Conservation (phyloP, 2,329 filamentous ascomycete species). For the Xylariaceae sp. region DNA sequence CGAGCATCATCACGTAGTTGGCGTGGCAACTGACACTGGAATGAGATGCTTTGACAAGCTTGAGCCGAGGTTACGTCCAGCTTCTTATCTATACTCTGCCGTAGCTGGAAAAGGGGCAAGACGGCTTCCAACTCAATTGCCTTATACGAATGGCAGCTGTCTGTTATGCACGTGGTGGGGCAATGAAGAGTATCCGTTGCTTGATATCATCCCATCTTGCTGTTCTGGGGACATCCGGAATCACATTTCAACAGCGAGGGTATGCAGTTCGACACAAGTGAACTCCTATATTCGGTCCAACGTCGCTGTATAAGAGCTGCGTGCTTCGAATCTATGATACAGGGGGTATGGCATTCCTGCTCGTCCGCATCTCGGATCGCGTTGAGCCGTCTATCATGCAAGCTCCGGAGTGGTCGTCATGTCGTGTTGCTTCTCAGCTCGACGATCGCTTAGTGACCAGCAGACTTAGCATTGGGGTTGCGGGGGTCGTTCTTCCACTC, state of each 20-base stretch:
- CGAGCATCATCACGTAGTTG: no score
- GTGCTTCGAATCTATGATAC: slow-evolving; percentile 32
- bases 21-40: no score
- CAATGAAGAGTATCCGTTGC: neutral
- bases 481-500: slow-evolving; percentile 97
- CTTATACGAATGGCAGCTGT: no score
- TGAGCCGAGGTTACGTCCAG: no score
- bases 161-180: no score
- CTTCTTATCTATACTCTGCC: no score
- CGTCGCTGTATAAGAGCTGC: slow-evolving; percentile 21
- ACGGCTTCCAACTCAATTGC: no score
- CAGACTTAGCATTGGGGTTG: slow-evolving; percentile 60
- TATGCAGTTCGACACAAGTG: slow-evolving; percentile 11
- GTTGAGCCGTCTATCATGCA: slow-evolving; percentile 27
- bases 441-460: slow-evolving; percentile 38
- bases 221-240: no score
- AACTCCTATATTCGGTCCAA: slow-evolving; percentile 18
- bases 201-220: neutral
- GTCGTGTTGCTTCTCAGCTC: slow-evolving; percentile 1
- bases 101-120: no score
- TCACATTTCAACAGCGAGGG: neutral
- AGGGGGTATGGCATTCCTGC: slow-evolving; percentile 19
- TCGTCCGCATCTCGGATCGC: slow-evolving; percentile 22
- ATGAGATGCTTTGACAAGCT: no score
- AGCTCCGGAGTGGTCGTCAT: slow-evolving; percentile 16